Evolutionary conservation across 1,139 yeast species (phyloP), one percentile per base, ranked within the genome.

Genomic region (Yamadazyma sp.): DNA sequence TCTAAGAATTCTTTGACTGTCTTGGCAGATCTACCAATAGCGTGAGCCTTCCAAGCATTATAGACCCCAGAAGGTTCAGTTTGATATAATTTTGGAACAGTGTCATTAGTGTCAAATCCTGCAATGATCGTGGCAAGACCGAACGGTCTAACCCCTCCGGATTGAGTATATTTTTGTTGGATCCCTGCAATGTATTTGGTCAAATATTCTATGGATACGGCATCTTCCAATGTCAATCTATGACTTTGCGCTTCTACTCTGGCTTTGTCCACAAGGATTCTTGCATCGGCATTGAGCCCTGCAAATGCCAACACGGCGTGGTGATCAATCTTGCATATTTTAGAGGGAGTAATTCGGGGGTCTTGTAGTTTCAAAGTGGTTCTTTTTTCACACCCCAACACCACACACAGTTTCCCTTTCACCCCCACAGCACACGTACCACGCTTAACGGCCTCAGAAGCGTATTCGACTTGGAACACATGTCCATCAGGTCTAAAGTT

Each of bases 371-470:
- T 92, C 57, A 92, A 73, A 0, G 98, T 91, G 37, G 96, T 87
- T 68, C 98, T 81, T 70, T 92, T 87, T 65, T 92, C 99, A 68
- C 98, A 92, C 24, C 97, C 99, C 37, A 92, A 75, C 12, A 92
- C 96, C 12, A 92, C 98, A 44, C 83, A 79, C 46, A 83, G 84
- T 52, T 78, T 76, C 40, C 98, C 98, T 60, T 91, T 91, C 45
- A 92, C 92, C 33, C 98, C 98, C 31, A 92, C 96, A 4, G 98
- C 96, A 60, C 96, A 88, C 2, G 98, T 92, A 47, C 98, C 99
- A 66, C 98, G 79, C 62, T 92, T 92, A 39, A 92, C 99, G 1
- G 99, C 99, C 64, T 92, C 99, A 31, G 87, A 77, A 22, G 98
- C 99, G 58, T 92, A 92, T 67, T 92, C 98, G 34, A 94, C 98